Percentiles rank a stretch among this genome's conserved stretches.
phyloP scores from a whole-genome alignment of 495 filamentous ascomycete species.

The Penicillium mononematosum region DNA sequence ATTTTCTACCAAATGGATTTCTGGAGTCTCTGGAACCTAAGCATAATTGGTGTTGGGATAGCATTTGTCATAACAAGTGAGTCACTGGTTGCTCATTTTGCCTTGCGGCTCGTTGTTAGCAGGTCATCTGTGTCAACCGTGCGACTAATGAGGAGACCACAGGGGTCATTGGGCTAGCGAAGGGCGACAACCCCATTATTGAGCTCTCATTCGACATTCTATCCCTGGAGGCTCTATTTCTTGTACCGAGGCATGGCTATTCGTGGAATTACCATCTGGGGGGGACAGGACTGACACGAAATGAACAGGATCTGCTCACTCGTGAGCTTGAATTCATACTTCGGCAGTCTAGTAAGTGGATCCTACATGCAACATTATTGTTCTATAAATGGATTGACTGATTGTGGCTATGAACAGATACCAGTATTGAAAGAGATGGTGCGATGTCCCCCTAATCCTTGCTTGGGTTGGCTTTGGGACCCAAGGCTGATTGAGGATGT shows the following conservation, averaged over 20 bases:
- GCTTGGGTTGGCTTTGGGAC: slow-evolving; percentile 9
- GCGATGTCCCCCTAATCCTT: slow-evolving; percentile 9
- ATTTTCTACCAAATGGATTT: slow-evolving; percentile 85
- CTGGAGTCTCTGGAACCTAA: slow-evolving; percentile 87
- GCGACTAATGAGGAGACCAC: slow-evolving; percentile 12
- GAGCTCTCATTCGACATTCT: slow-evolving; percentile 85
- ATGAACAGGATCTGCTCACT: slow-evolving; percentile 72
- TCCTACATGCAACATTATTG: slow-evolving; percentile 2
- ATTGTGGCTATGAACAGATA: slow-evolving; percentile 49
- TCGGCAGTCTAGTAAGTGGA: slow-evolving; percentile 67
- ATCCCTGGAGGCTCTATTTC: slow-evolving; percentile 82
- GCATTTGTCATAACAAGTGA: slow-evolving; percentile 70
- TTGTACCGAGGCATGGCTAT: slow-evolving; percentile 67
- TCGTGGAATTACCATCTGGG: slow-evolving; percentile 1
- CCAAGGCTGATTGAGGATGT: slow-evolving; percentile 29
- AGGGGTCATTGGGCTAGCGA: slow-evolving; percentile 73
- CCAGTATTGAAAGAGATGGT: slow-evolving; percentile 89
- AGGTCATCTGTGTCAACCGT: neutral
- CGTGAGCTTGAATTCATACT: slow-evolving; percentile 85
- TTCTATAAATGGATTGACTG: slow-evolving; percentile 22
- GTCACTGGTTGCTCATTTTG: slow-evolving; percentile 31
- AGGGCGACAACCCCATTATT: slow-evolving; percentile 59
- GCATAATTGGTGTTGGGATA: slow-evolving; percentile 79
- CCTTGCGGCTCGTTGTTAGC: slow-evolving; percentile 10
- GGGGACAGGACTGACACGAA: slow-evolving; percentile 19